A percentile compares a stretch with the other conserved stretches of the same genome.
These are phyloP conservation scores for Immersiporthe knoxdaviesiana DNA, from an alignment of 2,329 filamentous ascomycete species.

Conservation along the genomic window DNA sequence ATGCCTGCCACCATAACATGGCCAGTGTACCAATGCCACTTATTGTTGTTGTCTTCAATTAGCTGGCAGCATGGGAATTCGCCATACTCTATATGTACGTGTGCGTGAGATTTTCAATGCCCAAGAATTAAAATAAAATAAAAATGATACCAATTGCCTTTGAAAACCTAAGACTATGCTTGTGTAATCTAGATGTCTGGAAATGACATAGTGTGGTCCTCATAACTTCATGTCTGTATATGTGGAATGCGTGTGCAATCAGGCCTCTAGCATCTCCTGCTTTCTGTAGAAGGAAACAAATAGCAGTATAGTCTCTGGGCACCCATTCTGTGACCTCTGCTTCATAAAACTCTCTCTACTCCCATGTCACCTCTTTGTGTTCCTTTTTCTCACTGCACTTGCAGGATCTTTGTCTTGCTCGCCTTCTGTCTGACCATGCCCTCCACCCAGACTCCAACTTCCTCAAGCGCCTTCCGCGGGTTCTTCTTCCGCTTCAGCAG, in stretches of 20 bases:
- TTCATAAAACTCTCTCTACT: no score
- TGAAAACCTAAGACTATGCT: neutral
- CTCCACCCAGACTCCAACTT: conserved; percentile 58
- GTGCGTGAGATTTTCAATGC: no score
- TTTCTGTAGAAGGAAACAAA: neutral
- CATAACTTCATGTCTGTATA: neutral
- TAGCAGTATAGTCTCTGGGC: neutral
- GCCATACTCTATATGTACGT: no score
- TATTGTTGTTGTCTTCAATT: neutral
- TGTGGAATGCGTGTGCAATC: neutral
- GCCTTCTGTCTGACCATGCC: conserved; percentile 55
- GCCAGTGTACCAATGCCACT: neutral
- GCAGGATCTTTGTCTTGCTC: conserved; percentile 50
- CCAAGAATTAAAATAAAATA: no score
- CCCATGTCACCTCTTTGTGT: neutral
- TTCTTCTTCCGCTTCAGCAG: conserved; percentile 64
- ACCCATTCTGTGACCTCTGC: neutral
- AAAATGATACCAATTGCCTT: neutral
- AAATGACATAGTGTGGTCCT: neutral
- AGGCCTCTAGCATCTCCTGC: neutral
- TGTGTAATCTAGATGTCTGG: neutral
- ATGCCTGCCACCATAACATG: neutral
- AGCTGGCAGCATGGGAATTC: neutral
- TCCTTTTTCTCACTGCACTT: conserved; percentile 48
- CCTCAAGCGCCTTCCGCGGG: conserved; percentile 56